phyloP scores from a whole-genome alignment of 371 early-diverging fungal species.

The Haplosporangium sp. region DNA sequence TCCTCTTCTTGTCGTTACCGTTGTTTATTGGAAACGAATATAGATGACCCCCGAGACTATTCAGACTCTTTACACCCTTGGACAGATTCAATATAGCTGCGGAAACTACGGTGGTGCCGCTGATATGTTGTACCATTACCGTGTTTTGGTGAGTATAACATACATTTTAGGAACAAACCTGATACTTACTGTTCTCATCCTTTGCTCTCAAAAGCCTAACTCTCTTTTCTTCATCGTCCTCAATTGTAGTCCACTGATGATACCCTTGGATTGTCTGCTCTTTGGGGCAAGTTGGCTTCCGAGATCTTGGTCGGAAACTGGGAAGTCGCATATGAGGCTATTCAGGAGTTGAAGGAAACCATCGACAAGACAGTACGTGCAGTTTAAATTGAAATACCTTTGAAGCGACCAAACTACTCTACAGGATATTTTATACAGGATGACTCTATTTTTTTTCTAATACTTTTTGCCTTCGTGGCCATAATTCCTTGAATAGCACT shows the following conservation, averaged over 20 bases:
- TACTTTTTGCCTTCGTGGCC: neutral
- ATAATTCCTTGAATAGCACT: slow-evolving; percentile 57
- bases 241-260: slow-evolving; percentile 81
- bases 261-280: slow-evolving; percentile 83
- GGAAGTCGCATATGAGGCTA: slow-evolving; percentile 91
- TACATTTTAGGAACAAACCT: too few species aligned
- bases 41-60: slow-evolving; percentile 90
- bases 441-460: neutral
- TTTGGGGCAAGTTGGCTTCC: slow-evolving; percentile 97
- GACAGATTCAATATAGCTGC: slow-evolving; percentile 91
- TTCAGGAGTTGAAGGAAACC: slow-evolving; percentile 85
- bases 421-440: neutral
- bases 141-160: slow-evolving; percentile 75
- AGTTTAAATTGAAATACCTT: neutral
- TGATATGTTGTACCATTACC: slow-evolving; percentile 93
- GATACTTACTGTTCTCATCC: too few species aligned
- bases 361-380: slow-evolving; percentile 79
- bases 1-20: neutral
- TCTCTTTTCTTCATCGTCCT: neutral
- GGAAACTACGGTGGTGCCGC: slow-evolving; percentile 93
- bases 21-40: neutral
- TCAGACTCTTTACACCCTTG: slow-evolving; percentile 85
- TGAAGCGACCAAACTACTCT: neutral
- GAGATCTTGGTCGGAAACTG: slow-evolving; percentile 95
- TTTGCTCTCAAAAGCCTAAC: neutral